Evolutionary conservation across 768 basidiomycete species (phyloP).

Genomic region (Tephrocybe rancida): DNA sequence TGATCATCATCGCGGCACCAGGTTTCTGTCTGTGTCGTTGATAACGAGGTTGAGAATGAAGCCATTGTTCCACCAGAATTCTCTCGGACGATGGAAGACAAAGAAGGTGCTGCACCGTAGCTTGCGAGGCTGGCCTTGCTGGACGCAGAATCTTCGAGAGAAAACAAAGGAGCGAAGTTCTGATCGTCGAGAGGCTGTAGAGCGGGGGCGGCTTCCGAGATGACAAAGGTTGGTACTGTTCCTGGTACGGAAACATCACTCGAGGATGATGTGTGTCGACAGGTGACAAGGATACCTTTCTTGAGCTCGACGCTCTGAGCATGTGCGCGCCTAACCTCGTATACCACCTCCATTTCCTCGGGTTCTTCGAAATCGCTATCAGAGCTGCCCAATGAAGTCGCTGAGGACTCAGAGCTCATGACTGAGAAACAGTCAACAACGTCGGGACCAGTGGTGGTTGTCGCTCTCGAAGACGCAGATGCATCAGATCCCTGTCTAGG

Average conservation of each 20-base stretch:
- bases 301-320: constrained; percentile 54
- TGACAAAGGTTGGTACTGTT: constrained; percentile 23
- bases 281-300: constrained; percentile 45
- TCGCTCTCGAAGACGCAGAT: constrained; percentile 31
- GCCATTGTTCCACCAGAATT: constrained; percentile 16
- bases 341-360: constrained; percentile 32
- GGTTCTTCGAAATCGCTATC: constrained; percentile 19
- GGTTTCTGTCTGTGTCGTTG: constrained; percentile 13
- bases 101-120: constrained; percentile 9
- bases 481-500: constrained; percentile 32
- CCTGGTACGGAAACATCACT: neutral
- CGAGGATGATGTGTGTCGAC: constrained; percentile 18
- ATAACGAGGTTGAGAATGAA: constrained; percentile 16
- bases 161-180: constrained; percentile 9
- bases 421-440: constrained; percentile 19
- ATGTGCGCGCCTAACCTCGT: constrained; percentile 49
- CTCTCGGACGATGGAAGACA: constrained; percentile 19
- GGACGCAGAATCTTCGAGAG: constrained; percentile 7
- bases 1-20: constrained; percentile 14
- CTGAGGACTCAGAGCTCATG: constrained; percentile 20
- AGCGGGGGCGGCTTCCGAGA: constrained; percentile 20
- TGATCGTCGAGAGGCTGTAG: constrained; percentile 6
- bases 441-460: constrained; percentile 24
- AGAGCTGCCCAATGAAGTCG: constrained; percentile 20
- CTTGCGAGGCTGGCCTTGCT: constrained; percentile 2